Evolutionary conservation across 495 filamentous ascomycete genomes (phyloP).

Genomic region (Baudoinia panamericana): DNA sequence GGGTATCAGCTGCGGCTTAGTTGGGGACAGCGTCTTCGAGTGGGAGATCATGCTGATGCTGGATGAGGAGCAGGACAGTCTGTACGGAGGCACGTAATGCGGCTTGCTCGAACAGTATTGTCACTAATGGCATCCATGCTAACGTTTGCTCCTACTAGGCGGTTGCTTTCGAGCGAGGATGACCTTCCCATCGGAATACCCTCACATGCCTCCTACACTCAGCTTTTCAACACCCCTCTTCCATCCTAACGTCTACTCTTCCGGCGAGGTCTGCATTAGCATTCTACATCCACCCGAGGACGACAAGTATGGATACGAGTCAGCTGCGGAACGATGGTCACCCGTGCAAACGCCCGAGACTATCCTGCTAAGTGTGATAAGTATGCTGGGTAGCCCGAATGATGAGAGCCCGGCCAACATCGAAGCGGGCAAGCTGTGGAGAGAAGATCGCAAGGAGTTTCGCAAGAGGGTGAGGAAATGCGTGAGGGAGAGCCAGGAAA

Average conservation of each 20-base stretch:
- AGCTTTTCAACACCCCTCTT: slow-evolving; percentile 82
- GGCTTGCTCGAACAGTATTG: background rate
- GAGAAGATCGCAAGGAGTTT: slow-evolving; percentile 57
- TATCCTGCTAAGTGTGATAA: slow-evolving; percentile 84
- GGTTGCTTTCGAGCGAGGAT: slow-evolving; percentile 79
- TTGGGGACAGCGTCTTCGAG: slow-evolving; percentile 85
- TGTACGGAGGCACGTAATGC: slow-evolving; percentile 64
- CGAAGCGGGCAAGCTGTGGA: slow-evolving; percentile 98
- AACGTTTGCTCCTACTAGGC: slow-evolving; percentile 36
- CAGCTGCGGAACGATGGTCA: slow-evolving; percentile 82
- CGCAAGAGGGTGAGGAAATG: slow-evolving; percentile 23
- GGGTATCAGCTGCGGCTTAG: slow-evolving; percentile 83
- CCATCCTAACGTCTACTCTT: slow-evolving; percentile 87
- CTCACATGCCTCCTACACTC: slow-evolving; percentile 79
- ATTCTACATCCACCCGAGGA: slow-evolving; percentile 95
- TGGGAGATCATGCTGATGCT: slow-evolving; percentile 99
- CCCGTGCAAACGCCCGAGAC: slow-evolving; percentile 97
- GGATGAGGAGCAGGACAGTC: slow-evolving; percentile 69
- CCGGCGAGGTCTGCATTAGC: slow-evolving; percentile 87
- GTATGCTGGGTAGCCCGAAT: slow-evolving; percentile 84
- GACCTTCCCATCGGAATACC: slow-evolving; percentile 70
- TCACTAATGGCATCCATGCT: background rate
- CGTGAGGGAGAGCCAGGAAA: slow-evolving; percentile 46
- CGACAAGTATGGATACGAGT: slow-evolving; percentile 91
- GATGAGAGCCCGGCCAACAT: slow-evolving; percentile 95